These are phyloP conservation scores for Poterioochromonas sp. DNA, from an alignment of 352 stramenopile genomes.

Conservation along the genomic window DNA sequence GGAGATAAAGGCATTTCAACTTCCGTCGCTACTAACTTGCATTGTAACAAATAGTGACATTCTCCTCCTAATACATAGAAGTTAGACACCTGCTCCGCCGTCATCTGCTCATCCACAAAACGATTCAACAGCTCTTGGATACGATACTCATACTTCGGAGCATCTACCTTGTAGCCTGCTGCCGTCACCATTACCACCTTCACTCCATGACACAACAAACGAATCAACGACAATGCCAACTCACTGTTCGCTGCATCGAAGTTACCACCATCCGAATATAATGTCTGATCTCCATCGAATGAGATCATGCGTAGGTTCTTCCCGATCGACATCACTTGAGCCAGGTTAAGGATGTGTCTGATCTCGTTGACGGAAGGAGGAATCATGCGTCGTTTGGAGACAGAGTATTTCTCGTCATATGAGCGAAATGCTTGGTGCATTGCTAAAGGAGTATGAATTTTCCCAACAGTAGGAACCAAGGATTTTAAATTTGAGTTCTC, in stretches of 20 bases:
- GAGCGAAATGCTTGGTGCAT: slow-evolving; percentile 52
- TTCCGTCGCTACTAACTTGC: too few species aligned
- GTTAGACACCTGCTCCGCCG: slow-evolving; percentile 51
- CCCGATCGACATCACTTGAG: slow-evolving; percentile 55
- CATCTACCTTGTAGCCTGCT: slow-evolving; percentile 53
- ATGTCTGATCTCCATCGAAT: slow-evolving; percentile 65
- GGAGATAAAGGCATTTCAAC: too few species aligned
- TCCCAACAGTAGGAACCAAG: slow-evolving; percentile 56
- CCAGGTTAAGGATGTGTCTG: slow-evolving; percentile 60
- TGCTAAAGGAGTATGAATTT: slow-evolving; percentile 56
- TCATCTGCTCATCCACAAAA: slow-evolving; percentile 50
- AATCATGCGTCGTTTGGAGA: slow-evolving; percentile 55
- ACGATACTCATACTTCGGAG: slow-evolving; percentile 55
- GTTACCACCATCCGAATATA: slow-evolving; percentile 61
- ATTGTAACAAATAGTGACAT: slow-evolving; percentile 84
- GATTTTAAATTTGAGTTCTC: slow-evolving; percentile 48
- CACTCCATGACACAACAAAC: slow-evolving; percentile 53
- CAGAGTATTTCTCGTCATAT: slow-evolving; percentile 57
- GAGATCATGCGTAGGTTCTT: slow-evolving; percentile 49
- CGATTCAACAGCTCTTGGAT: slow-evolving; percentile 54
- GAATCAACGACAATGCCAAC: slow-evolving; percentile 54
- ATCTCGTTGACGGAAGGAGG: slow-evolving; percentile 65
- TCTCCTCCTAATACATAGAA: slow-evolving; percentile 89
- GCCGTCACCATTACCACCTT: slow-evolving; percentile 58
- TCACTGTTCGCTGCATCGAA: slow-evolving; percentile 57